Evolutionary conservation across 305 asterid species (phyloP).

Genomic region (Solanum hybrid): DNA sequence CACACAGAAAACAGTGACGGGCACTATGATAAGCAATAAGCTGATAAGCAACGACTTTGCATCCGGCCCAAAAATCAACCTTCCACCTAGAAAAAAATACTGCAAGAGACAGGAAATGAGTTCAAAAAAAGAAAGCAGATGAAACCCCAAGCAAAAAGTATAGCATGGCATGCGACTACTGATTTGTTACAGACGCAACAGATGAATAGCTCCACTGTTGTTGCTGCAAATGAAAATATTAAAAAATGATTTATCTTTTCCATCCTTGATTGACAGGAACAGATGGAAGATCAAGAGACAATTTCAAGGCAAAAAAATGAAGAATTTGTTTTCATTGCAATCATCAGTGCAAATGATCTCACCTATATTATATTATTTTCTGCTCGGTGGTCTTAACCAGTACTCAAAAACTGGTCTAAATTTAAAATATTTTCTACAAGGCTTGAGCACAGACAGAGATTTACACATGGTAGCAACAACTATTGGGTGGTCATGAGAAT

Average conservation of each 20-base stretch:
- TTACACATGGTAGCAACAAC: not conserved
- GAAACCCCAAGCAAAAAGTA: conserved; percentile 8
- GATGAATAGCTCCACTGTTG: conserved; percentile 1
- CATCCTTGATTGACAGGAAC: not conserved
- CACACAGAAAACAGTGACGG: conserved; percentile 74
- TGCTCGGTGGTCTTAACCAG: not conserved
- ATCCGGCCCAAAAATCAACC: conserved; percentile 97
- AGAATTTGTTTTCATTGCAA: not conserved
- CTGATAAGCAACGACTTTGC: conserved; percentile 89
- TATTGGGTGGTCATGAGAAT: not conserved
- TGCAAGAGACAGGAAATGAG: conserved; percentile 36
- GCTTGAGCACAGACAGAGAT: not conserved
- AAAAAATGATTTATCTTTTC: not conserved
- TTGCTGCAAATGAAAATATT: not conserved
- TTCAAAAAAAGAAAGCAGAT: not conserved
- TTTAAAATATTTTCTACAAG: not conserved
- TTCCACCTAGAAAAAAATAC: conserved; percentile 84
- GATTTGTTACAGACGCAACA: not conserved
- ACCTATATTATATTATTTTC: not conserved
- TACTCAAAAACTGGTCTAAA: not conserved
- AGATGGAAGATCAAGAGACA: not conserved
- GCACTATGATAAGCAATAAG: conserved; percentile 64
- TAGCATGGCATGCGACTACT: not conserved
- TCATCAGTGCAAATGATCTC: not conserved
- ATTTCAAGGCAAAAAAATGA: not conserved